These are phyloP conservation scores for Tylopilus sp. DNA, from an alignment of 1,284 basidiomycete genomes.

Conservation along the genomic window DNA sequence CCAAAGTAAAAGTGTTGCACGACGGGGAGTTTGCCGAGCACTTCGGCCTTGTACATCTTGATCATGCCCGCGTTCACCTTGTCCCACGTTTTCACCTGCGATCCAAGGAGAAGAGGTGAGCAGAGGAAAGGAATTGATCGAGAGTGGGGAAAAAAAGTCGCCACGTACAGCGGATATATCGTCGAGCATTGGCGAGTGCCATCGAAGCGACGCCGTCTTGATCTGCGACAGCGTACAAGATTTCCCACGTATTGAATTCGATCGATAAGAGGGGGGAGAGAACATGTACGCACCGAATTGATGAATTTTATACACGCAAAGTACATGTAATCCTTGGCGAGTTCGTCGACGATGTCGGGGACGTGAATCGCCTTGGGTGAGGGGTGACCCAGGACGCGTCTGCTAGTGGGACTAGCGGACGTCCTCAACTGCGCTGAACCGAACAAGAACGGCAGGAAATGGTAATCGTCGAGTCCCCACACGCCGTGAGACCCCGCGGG, in stretches of 20 bases:
- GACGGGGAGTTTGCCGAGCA: conserved; percentile 91
- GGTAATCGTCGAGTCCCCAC: conserved; percentile 98
- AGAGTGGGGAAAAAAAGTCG: conserved; percentile 28
- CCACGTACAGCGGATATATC: conserved; percentile 84
- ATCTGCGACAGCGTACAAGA: conserved; percentile 42
- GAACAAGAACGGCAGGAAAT: conserved; percentile 92
- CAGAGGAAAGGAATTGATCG: too few species aligned
- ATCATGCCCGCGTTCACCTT: conserved; percentile 98
- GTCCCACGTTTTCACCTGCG: conserved; percentile 33
- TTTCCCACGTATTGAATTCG: too few species aligned
- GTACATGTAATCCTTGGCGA: too few species aligned
- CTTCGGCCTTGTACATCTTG: conserved; percentile 97
- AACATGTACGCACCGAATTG: too few species aligned
- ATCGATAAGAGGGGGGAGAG: too few species aligned
- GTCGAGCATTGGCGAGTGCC: conserved; percentile 99
- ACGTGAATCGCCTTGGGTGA: conserved; percentile 84
- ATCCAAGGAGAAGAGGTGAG: too few species aligned
- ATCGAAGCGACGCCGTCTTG: conserved; percentile 91
- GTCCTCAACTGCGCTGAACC: conserved; percentile 75
- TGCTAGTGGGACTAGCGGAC: not conserved
- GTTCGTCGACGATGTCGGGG: too few species aligned
- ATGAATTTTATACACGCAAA: too few species aligned
- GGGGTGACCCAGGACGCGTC: conserved; percentile 58
- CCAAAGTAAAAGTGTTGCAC: conserved; percentile 97
- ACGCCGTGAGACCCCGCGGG: conserved; percentile 97